Conservation (phyloP, 176 grass and related monocot species). For the Eragrostis curvula region DNA sequence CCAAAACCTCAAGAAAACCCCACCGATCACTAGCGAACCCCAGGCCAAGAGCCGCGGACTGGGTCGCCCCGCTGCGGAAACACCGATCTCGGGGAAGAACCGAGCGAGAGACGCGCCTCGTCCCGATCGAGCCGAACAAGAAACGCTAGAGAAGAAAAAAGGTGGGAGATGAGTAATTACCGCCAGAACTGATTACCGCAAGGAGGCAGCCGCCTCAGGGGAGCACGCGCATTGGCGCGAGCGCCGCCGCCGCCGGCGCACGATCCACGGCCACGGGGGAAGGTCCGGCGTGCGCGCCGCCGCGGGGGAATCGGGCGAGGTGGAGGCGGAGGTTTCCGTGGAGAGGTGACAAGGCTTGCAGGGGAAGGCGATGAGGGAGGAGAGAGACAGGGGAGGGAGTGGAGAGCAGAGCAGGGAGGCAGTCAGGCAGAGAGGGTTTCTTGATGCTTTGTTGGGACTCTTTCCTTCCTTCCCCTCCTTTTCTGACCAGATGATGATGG, state of each 20-base stretch:
- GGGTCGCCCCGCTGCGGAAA: not conserved
- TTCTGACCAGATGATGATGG: not conserved
- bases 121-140: not conserved
- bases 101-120: not conserved
- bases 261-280: not conserved
- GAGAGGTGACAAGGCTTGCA: constrained; percentile 13
- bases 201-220: too few relatives aligned
- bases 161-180: constrained; percentile 6
- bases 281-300: not conserved
- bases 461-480: constrained; percentile 15
- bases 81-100: constrained; percentile 28
- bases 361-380: constrained; percentile 13
- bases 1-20: constrained; percentile 56
- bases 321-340: not conserved
- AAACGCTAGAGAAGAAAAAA: not conserved
- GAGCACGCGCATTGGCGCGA: not conserved
- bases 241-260: not conserved
- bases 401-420: not conserved
- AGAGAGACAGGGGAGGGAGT: not conserved
- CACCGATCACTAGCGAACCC: constrained; percentile 28
- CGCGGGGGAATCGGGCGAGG: constrained; percentile 1
- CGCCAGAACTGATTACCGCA: too few relatives aligned
- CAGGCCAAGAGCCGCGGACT: not conserved
- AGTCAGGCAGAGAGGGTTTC: not conserved
- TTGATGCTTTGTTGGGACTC: not conserved